These are phyloP conservation scores for Guadua angustifolia DNA, from an alignment of 176 grass and related monocot species.

Conservation along the genomic window DNA sequence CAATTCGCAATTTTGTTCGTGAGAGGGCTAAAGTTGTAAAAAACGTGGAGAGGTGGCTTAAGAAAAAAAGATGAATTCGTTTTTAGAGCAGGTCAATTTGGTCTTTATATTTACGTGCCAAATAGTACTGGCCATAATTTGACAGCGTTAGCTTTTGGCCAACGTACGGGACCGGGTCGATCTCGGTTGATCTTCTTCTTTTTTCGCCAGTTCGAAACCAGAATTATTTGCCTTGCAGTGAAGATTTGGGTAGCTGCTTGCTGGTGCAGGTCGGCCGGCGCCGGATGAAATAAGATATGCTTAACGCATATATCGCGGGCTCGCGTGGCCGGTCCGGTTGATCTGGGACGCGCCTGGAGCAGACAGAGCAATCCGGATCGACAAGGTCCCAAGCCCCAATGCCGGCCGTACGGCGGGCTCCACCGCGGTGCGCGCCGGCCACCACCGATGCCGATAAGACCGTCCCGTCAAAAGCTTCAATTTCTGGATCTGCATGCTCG, in stretches of 20 bases:
- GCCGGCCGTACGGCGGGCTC: neutral
- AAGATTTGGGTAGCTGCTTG: no score
- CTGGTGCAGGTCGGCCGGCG: no score
- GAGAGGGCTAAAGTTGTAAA: no score
- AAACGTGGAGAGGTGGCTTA: no score
- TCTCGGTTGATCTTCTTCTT: neutral
- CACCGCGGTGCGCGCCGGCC: neutral
- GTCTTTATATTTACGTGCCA: no score
- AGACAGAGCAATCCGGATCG: neutral
- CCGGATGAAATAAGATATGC: no score
- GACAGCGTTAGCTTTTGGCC: no score
- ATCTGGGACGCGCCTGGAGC: neutral
- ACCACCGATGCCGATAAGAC: slow-evolving; percentile 21
- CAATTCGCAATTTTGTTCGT: no score
- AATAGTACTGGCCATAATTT: no score
- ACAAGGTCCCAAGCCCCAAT: neutral
- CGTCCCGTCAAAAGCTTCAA: neutral
- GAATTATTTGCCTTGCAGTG: neutral
- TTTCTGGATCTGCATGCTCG: neutral
- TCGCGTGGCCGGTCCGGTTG: neutral
- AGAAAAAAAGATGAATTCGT: no score
- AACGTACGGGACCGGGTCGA: neutral
- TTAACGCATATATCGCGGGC: no score
- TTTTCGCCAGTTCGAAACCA: neutral
- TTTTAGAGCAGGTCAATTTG: no score